Evolutionary conservation across 495 filamentous ascomycete species (phyloP).

Genomic region (Talaromyces ruber): DNA sequence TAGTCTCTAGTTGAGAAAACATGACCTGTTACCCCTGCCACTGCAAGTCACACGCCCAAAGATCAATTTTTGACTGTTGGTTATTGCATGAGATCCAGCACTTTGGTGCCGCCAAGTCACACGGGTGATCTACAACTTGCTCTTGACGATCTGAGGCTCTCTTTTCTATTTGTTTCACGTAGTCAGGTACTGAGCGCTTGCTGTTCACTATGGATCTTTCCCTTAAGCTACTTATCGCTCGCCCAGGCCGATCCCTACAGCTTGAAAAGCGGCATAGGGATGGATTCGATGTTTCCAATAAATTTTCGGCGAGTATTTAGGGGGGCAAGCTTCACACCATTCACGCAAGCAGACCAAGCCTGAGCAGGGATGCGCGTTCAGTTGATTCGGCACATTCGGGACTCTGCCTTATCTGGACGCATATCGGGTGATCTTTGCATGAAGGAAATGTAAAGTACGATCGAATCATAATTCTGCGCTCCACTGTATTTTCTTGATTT

Average conservation of each 20-base stretch:
- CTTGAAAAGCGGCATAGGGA: not conserved
- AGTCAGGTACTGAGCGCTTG: not conserved
- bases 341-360: not conserved
- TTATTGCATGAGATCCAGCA: not conserved
- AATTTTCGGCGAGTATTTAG: not conserved
- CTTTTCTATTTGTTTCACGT: not conserved
- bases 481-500: not conserved
- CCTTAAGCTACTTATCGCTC: not conserved
- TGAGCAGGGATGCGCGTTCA: not conserved
- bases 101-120: not conserved
- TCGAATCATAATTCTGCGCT: not conserved
- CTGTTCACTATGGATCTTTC: not conserved
- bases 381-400: not conserved
- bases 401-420: not conserved
- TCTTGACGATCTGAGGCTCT: not conserved
- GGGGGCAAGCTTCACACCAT: not conserved
- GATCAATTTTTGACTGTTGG: not conserved
- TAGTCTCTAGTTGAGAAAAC: not conserved
- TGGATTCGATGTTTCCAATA: not conserved
- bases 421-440: not conserved
- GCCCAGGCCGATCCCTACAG: not conserved
- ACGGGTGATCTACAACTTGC: not conserved
- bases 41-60: not conserved
- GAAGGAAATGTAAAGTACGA: not conserved
- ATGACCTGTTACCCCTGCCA: not conserved